Base-by-base conservation (phyloP, 331 rosid genomes). In the Malus hybrid region DNA sequence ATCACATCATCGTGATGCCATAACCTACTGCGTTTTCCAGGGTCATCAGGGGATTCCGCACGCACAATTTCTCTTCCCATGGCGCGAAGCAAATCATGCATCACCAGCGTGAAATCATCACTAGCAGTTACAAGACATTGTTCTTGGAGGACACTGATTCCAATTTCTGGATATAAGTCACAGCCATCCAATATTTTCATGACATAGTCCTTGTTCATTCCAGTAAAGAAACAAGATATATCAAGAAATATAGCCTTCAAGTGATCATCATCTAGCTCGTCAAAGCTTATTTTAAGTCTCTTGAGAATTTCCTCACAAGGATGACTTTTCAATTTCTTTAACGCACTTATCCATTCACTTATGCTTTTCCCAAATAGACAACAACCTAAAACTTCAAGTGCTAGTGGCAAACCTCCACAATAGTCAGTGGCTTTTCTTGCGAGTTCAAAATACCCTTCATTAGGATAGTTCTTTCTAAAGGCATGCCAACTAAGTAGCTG, bases 31-130 rank as follows among this genome's bases (percentile, higher is more conserved):
- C 79, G 54, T 22, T 70, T 10, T 46, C 66, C 76, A 28, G 56
- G 73, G 16, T 20, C n/a, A 1, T 78, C 14, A 4, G 34, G 82
- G 6, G n/a, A 85, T 22, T 57, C 6, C 3, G 44, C 67, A 7
- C 27, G 59, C 56, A 85, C 62, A 8, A 85, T 75, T 27, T 78
- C 75, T 52, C 80, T 70, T 11, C 85, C 83, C 85, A 80, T 78
- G 29, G 78, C 82, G 22, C 74, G 73, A 14, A 85, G 19, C 54
- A 73, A 69, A 76, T 79, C 78, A 73, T 85, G 88, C 84, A 82
- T 82, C 64, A 73, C 73, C 13, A 32, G 68, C 16, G 79, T 79
- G 56, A 39, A 78, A 0, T 33, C 24, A 44, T 66, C 75, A 16
- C 31, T 32, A 7, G 79, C 8, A 0, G 42, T 75, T n/a, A 83